Percentiles rank a stretch among this genome's conserved stretches.
These are phyloP conservation scores for Penicillium aurantiogriseum DNA, from an alignment of 2,329 filamentous ascomycete genomes.

Conservation along the genomic window DNA sequence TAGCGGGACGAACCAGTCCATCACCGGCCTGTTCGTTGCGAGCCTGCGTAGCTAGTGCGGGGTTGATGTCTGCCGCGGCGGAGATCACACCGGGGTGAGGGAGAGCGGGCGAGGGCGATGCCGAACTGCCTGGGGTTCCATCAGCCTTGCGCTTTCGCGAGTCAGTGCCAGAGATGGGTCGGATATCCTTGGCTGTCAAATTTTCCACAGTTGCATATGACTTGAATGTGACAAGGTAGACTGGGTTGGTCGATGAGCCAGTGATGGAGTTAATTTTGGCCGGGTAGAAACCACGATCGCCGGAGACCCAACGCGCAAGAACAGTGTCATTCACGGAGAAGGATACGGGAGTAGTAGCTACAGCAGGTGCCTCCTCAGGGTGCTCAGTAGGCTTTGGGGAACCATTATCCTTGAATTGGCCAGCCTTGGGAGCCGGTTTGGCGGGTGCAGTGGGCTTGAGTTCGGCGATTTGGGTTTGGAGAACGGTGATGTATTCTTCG, in stretches of 20 bases:
- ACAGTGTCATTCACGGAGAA: constrained; percentile 89
- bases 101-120: constrained; percentile 42
- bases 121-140: constrained; percentile 58
- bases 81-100: constrained; percentile 60
- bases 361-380: constrained; percentile 51
- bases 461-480: constrained; percentile 78
- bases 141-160: constrained; percentile 84
- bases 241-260: constrained; percentile 82
- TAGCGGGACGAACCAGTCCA: constrained; percentile 59
- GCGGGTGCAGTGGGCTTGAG: constrained; percentile 61
- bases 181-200: constrained; percentile 76
- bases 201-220: constrained; percentile 80
- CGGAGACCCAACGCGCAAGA: constrained; percentile 84
- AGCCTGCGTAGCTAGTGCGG: constrained; percentile 62
- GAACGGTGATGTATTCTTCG: constrained; percentile 73
- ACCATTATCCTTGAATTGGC: constrained; percentile 73
- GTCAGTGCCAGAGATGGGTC: constrained; percentile 66
- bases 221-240: constrained; percentile 95
- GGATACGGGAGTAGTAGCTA: constrained; percentile 51
- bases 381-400: constrained; percentile 47
- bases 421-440: constrained; percentile 58
- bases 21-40: constrained; percentile 62
- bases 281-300: constrained; percentile 86
- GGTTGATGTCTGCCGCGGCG: constrained; percentile 65
- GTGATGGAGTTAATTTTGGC: constrained; percentile 92